Evolutionary conservation across 495 filamentous ascomycete species (phyloP), one percentile per base, ranked within the genome.

Genomic region (Podospora tetraspora): DNA sequence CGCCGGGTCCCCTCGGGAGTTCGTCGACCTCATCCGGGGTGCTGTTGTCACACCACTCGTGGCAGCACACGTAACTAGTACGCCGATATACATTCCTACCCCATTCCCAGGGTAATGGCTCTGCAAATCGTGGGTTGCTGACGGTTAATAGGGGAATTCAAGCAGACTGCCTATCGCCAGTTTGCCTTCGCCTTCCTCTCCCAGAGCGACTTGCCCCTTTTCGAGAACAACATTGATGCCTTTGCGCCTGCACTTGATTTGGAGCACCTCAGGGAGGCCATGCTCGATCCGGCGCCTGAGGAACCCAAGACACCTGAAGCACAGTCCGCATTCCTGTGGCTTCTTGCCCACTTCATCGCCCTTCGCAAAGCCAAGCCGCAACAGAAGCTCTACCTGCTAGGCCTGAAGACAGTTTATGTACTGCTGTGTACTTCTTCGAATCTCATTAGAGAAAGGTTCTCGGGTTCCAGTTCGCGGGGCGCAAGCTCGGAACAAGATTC

Each of bases 331-430:
- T 83, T 84, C 19, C 79, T 93, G 23, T 96, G 93, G 90, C 82
- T 99, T 23, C 79, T 97, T 61, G 85, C 90, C 23, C 91, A 96
- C 74, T 87, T 93, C 68, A 90, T 97, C 62, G 91, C 85, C 71
- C 86, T 97, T 59, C 87, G 90, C 70, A 84, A 86, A 43, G 76
- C 79, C 5, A 76, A 77, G 19, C 68, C 74, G 21, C 75, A 77
- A 29, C 63, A 67, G 22, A 66, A 30, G 1, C 61, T 71, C 5
- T 66, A 71, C 57, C 58, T 68, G 9, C 66, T 62, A 16, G 72
- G 70, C 23, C 68, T 77, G 29, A 71, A 68, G 43, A 70, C 71
- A 13, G 29, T 76, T 3, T 72, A 75, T 56, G 70, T 69, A 23
- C 75, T 75, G 27, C 63, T 79, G 0, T 72, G 73, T 24, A 61